Evolutionary conservation across 805 yeast genomes (phyloP).

Genomic region (Saturnispora ahearnii): DNA sequence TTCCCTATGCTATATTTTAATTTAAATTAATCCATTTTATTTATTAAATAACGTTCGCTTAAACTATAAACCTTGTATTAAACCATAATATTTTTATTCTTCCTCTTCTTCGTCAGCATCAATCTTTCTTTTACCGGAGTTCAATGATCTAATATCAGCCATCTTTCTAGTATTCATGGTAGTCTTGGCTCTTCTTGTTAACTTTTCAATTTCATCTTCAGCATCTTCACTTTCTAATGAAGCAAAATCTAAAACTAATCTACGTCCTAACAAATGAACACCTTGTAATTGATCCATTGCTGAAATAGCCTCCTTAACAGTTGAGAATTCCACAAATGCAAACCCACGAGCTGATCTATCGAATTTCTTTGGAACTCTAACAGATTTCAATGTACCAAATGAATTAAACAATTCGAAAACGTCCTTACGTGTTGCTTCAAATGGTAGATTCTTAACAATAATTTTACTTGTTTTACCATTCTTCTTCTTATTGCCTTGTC

Average conservation of each 20-base stretch:
- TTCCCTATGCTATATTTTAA: background rate
- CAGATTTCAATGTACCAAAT: constrained; percentile 90
- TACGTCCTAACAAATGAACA: constrained; percentile 92
- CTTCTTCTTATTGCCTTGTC: constrained; percentile 20
- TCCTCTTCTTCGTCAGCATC: constrained; percentile 44
- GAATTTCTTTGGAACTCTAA: constrained; percentile 92
- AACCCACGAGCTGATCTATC: constrained; percentile 94
- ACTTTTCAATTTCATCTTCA: constrained; percentile 81
- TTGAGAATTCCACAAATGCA: constrained; percentile 88
- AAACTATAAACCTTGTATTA: background rate
- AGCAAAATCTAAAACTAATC: constrained; percentile 89
- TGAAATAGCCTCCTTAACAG: constrained; percentile 83
- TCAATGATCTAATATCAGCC: constrained; percentile 54
- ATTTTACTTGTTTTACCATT: constrained; percentile 58
- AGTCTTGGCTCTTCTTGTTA: constrained; percentile 76
- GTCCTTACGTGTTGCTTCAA: constrained; percentile 90
- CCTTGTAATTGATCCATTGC: constrained; percentile 94
- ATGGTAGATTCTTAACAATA: constrained; percentile 93
- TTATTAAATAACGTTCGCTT: background rate
- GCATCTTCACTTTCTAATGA: constrained; percentile 73
- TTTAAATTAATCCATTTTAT: background rate
- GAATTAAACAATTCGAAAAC: constrained; percentile 88
- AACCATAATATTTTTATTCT: background rate
- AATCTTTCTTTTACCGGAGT: constrained; percentile 65
- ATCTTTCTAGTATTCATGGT: constrained; percentile 74